Evolutionary conservation across 2,329 filamentous ascomycete genomes (phyloP).

Genomic region (Geosmithia putterillii): DNA sequence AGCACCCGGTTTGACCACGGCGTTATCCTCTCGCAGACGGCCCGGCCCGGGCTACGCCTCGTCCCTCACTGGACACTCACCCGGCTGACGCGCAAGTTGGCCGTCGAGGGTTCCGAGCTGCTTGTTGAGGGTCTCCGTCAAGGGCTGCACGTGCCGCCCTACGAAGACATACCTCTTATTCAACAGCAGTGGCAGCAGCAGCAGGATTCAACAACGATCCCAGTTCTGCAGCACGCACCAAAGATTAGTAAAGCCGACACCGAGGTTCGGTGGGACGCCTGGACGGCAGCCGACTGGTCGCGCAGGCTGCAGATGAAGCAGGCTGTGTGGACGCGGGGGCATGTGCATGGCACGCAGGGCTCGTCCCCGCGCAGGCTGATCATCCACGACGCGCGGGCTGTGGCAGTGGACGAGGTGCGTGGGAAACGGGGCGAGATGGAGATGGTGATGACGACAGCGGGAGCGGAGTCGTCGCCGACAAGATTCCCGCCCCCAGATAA

Average conservation of each 20-base stretch:
- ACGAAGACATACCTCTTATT: constrained; percentile 16
- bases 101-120: constrained; percentile 54
- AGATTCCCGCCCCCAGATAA: too few species aligned
- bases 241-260: constrained; percentile 59
- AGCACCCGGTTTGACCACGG: constrained; percentile 67
- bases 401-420: constrained; percentile 4
- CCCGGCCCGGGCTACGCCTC: constrained; percentile 41
- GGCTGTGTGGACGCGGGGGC: constrained; percentile 46
- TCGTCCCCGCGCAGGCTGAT: constrained; percentile 18
- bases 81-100: constrained; percentile 35
- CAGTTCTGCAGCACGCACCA: constrained; percentile 40
- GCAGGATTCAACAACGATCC: not conserved
- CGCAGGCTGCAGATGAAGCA: constrained; percentile 49
- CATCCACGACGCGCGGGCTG: constrained; percentile 18
- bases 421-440: constrained; percentile 3
- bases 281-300: constrained; percentile 40
- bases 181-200: not conserved
- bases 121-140: constrained; percentile 53
- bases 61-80: constrained; percentile 28
- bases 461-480: not conserved
- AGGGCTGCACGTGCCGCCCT: constrained; percentile 52
- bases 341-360: not conserved
- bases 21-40: constrained; percentile 58
- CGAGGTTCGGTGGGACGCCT: constrained; percentile 45
- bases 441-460: constrained; percentile 7